Conservation (phyloP, 208 protist species). For the Crithidia bombi region DNA sequence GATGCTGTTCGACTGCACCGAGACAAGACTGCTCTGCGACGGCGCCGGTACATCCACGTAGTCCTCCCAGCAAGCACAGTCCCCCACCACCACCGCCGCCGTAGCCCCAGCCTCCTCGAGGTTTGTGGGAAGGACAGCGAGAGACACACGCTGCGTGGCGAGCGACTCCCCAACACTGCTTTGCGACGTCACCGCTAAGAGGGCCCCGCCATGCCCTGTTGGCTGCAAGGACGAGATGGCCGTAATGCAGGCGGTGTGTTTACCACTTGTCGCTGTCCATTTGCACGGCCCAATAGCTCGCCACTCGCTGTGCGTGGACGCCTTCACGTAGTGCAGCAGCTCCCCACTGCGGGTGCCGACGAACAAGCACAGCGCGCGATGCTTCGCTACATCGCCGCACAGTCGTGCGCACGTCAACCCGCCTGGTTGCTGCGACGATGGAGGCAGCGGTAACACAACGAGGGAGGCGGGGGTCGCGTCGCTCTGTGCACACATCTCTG, state of each 20-base stretch:
- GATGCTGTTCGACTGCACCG: neutral
- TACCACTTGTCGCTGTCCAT: slow-evolving; percentile 12
- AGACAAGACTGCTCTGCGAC: slow-evolving; percentile 1
- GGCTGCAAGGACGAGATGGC: slow-evolving; percentile 17
- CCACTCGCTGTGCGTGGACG: slow-evolving; percentile 5
- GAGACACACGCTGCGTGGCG: slow-evolving; percentile 1
- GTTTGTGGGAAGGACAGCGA: neutral
- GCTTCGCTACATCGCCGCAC: slow-evolving; percentile 1
- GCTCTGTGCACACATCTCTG: slow-evolving; percentile 3
- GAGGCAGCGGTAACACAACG: neutral
- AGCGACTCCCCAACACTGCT: neutral
- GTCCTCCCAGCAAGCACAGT: neutral
- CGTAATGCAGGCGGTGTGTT: slow-evolving; percentile 15
- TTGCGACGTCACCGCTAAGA: neutral
- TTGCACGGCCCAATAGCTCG: slow-evolving; percentile 4
- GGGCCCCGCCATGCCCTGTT: neutral
- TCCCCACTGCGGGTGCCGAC: slow-evolving; percentile 19
- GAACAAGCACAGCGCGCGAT: neutral
- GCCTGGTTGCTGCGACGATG: neutral
- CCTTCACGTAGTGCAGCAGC: slow-evolving; percentile 12
- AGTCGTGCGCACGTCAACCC: slow-evolving; percentile 30
- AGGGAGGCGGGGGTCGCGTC: neutral
- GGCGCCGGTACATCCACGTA: slow-evolving; percentile 4
- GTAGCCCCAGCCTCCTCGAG: neutral
- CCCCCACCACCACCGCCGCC: neutral